Evolutionary conservation across 148 eudicot species (phyloP).

Genomic region (Gaultheria prostrata): DNA sequence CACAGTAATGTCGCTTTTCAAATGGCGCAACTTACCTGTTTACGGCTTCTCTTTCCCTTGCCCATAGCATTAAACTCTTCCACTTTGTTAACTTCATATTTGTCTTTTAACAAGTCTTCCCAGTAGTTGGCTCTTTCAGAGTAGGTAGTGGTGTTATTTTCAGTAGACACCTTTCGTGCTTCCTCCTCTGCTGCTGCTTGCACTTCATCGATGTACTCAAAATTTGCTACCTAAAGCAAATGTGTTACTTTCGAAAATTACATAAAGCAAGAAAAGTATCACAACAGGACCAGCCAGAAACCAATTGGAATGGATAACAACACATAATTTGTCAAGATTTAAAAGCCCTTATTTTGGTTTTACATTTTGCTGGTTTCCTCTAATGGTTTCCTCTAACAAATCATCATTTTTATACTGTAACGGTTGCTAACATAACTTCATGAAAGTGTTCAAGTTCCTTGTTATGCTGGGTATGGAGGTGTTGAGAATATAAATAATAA

Average conservation of each 20-base stretch:
- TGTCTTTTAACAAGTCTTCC: constrained; percentile 87
- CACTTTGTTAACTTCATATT: constrained; percentile 73
- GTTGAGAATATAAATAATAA: too few species aligned
- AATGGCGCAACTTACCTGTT: constrained; percentile 52
- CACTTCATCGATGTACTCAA: constrained; percentile 81
- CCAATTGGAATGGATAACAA: background rate
- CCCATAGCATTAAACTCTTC: constrained; percentile 89
- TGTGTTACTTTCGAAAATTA: constrained; percentile 4
- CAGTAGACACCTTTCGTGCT: constrained; percentile 45
- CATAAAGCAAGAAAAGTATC: background rate
- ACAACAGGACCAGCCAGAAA: background rate
- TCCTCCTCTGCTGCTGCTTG: constrained; percentile 75
- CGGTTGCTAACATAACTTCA: background rate
- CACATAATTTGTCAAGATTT: background rate
- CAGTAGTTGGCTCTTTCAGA: constrained; percentile 72
- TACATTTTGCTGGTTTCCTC: too few species aligned
- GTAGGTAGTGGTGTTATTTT: constrained; percentile 43
- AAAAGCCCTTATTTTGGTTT: too few species aligned
- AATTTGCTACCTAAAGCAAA: constrained; percentile 81
- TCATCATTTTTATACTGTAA: too few species aligned
- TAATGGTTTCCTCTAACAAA: too few species aligned
- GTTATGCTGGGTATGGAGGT: background rate
- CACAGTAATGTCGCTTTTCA: background rate
- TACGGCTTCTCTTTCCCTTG: constrained; percentile 95
- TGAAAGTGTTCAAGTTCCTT: background rate